Percentiles rank a stretch among this genome's conserved stretches.
Conservation (phyloP, 768 basidiomycete genomes). For the Clathrus columnatus region DNA sequence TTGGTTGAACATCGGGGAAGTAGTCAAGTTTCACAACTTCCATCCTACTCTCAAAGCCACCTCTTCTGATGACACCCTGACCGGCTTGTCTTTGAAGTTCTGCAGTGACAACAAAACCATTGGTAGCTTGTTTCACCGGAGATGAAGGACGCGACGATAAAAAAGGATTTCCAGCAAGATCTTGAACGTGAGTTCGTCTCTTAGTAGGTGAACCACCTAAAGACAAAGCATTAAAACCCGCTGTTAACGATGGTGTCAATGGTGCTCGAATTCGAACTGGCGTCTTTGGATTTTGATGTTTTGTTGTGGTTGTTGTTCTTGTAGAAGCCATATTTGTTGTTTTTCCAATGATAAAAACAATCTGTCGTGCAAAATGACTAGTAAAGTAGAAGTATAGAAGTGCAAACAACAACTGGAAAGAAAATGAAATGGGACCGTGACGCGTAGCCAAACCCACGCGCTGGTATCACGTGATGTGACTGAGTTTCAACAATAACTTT, state of each 20-base stretch:
- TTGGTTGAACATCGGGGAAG: conserved; percentile 41
- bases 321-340: conserved; percentile 5
- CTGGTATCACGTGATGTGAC: neutral
- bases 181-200: conserved; percentile 14
- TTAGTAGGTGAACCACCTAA: conserved; percentile 15
- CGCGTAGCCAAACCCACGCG: conserved; percentile 1
- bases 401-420: neutral
- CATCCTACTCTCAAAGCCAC: conserved; percentile 67
- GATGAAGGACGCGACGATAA: conserved; percentile 46
- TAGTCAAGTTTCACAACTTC: conserved; percentile 75
- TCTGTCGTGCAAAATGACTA: neutral
- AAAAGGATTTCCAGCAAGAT: conserved; percentile 3
- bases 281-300: conserved; percentile 30
- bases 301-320: conserved; percentile 4
- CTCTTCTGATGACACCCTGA: conserved; percentile 62
- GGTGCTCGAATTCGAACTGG: conserved; percentile 42
- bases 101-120: conserved; percentile 39
- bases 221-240: conserved; percentile 30
- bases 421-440: conserved; percentile 8
- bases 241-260: conserved; percentile 35
- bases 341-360: neutral
- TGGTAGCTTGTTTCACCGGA: conserved; percentile 53
- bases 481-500: no score
- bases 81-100: conserved; percentile 54
- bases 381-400: neutral